Percentiles rank a stretch among this genome's conserved stretches.
phyloP scores from a whole-genome alignment of 192 early-diverging fungal genomes.

The Lobosporangium transversale region DNA sequence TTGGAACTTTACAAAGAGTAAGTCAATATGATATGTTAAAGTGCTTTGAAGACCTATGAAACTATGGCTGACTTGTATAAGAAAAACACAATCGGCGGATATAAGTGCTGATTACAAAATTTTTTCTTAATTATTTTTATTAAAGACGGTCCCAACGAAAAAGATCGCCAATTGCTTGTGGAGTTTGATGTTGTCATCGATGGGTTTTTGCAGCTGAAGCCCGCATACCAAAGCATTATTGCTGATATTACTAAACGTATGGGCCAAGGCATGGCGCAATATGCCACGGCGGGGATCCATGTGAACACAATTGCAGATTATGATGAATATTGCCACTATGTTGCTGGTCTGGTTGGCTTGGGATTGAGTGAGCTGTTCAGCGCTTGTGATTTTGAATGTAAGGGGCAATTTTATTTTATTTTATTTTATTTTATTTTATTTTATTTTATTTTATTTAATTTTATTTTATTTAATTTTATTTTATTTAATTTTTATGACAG shows the following conservation, averaged over 20 bases:
- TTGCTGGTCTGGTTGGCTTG: constrained; percentile 94
- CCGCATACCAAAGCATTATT: constrained; percentile 86
- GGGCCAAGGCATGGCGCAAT: constrained; percentile 97
- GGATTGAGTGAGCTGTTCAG: constrained; percentile 93
- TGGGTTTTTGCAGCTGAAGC: constrained; percentile 84
- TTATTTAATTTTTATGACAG: background rate
- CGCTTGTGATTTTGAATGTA: constrained; percentile 83
- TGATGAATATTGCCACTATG: constrained; percentile 98
- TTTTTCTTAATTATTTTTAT: no score
- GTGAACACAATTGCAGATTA: constrained; percentile 87
- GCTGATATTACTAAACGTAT: constrained; percentile 91
- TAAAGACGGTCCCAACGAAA: constrained; percentile 88
- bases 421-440: background rate
- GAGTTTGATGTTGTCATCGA: constrained; percentile 91
- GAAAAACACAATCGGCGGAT: no score
- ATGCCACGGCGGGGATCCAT: constrained; percentile 65
- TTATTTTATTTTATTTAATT: background rate
- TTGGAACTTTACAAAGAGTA: constrained; percentile 83
- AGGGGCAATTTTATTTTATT: background rate
- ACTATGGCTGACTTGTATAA: no score
- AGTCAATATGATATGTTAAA: no score
- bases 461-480: background rate
- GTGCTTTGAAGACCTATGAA: no score
- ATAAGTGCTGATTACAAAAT: no score
- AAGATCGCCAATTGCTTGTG: constrained; percentile 90